Conservation (phyloP, 495 filamentous ascomycete species). For the Aspergillus ellipticus region DNA sequence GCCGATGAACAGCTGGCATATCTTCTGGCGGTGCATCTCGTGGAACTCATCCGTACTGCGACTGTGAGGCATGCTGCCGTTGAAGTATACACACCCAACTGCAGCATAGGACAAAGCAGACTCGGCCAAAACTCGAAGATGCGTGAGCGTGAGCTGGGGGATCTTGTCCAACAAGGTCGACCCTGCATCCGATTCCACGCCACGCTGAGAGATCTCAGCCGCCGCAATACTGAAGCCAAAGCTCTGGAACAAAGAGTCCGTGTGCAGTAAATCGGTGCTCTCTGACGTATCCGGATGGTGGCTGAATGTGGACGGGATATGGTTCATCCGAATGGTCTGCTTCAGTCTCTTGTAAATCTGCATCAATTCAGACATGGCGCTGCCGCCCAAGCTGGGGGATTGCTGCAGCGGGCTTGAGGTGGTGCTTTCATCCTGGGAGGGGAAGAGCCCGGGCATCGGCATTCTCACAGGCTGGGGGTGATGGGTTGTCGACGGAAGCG, state of each 20-base stretch:
- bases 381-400: conserved; percentile 31
- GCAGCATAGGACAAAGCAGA: conserved; percentile 81
- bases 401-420: conserved; percentile 33
- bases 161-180: conserved; percentile 80
- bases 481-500: conserved; percentile 28
- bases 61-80: conserved; percentile 49
- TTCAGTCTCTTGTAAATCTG: conserved; percentile 75
- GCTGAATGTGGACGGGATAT: conserved; percentile 51
- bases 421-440: conserved; percentile 31
- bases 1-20: conserved; percentile 70
- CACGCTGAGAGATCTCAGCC: conserved; percentile 88
- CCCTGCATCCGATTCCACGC: conserved; percentile 71
- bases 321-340: conserved; percentile 71
- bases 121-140: conserved; percentile 87
- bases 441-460: conserved; percentile 48
- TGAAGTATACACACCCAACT: conserved; percentile 65
- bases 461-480: conserved; percentile 28
- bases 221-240: conserved; percentile 88
- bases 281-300: conserved; percentile 35
- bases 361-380: conserved; percentile 66
- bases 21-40: conserved; percentile 65
- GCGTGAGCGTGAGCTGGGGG: conserved; percentile 73
- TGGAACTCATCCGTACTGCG: conserved; percentile 63
- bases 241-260: conserved; percentile 65
- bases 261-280: conserved; percentile 53